Base-by-base conservation (phyloP, 2,329 filamentous ascomycete genomes). In the Aureobasidium sp. region DNA sequence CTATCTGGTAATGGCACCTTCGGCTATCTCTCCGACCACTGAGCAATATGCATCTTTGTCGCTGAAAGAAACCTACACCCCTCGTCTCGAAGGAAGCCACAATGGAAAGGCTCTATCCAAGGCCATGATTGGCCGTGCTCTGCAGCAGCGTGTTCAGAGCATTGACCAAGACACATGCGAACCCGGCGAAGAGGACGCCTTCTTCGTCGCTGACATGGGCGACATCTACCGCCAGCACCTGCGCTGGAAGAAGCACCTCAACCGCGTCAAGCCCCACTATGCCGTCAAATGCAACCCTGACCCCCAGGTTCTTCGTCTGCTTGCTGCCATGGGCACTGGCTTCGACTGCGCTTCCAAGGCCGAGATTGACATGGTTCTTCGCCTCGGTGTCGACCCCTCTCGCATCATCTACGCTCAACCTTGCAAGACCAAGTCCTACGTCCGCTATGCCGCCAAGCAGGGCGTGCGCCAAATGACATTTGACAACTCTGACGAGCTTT, bases 231-330 rank as follows among this genome's bases (percentile, higher is more conserved):
- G 94, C 78, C 94, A 99, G 85, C 93, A 97, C 72, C 81, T 97
- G 75, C 89, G 93, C 77, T 99, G 94, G 94, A 97, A 97, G 85
- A 85, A 87, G 81, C 93, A 95, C 74, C 81, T 99, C 72, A 85
- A 87, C 68, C 88, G 93, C 69, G 89, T 99, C 76, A 94, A 92
- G 79, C 94, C 94, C 45, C 97, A 97, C 72, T 99, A 97, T 79
- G 91, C 93, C 68, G 93, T 99, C 81, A 99, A 99, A 80, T 99
- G 94, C 80, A 99, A 99, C 83, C 92, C 93, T 32, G 93, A 99
- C 77, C 85, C 87, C 53, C 87, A 90, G 77, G 87, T 99, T 66
- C 83, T 99, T 67, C 87, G 88, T 72, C 88, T 99, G 67, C 86
- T 99, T 71, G 86, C 90, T 65, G 86, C 86, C 68, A 83, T 99